Conservation (phyloP, 257 asterid genomes). For the Solanum paucissectum region DNA sequence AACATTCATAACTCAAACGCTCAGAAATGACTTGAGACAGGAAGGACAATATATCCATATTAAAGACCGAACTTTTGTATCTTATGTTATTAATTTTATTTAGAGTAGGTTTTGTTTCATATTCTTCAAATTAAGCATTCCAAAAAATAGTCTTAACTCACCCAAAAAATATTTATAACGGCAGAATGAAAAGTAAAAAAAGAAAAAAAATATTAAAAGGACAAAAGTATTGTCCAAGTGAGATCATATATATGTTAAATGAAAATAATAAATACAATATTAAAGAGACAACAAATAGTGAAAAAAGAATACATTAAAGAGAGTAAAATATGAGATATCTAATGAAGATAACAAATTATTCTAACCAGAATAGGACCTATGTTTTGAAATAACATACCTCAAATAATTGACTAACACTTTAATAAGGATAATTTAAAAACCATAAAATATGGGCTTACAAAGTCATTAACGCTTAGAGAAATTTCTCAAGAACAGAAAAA, state of each 20-base stretch:
- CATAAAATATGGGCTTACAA: not conserved
- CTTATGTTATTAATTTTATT: too few species aligned
- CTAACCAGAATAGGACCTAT: not conserved
- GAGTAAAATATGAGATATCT: not conserved
- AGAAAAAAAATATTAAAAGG: not conserved
- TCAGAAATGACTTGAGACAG: too few species aligned
- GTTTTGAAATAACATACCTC: not conserved
- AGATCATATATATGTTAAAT: not conserved
- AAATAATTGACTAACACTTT: not conserved
- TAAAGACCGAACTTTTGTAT: too few species aligned
- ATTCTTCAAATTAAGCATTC: too few species aligned
- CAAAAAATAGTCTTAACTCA: too few species aligned
- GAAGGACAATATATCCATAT: too few species aligned
- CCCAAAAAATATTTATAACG: too few species aligned
- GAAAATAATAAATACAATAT: not conserved
- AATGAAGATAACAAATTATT: not conserved
- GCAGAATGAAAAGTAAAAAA: too few species aligned
- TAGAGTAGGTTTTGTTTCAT: too few species aligned
- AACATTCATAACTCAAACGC: too few species aligned
- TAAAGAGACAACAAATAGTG: not conserved
- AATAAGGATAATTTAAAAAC: not conserved
- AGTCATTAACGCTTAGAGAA: not conserved
- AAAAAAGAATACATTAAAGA: not conserved
- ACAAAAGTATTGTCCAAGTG: not conserved
- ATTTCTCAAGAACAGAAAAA: not conserved